phyloP scores from a whole-genome alignment of 805 yeast species.

The Kodamaea sagamina region DNA sequence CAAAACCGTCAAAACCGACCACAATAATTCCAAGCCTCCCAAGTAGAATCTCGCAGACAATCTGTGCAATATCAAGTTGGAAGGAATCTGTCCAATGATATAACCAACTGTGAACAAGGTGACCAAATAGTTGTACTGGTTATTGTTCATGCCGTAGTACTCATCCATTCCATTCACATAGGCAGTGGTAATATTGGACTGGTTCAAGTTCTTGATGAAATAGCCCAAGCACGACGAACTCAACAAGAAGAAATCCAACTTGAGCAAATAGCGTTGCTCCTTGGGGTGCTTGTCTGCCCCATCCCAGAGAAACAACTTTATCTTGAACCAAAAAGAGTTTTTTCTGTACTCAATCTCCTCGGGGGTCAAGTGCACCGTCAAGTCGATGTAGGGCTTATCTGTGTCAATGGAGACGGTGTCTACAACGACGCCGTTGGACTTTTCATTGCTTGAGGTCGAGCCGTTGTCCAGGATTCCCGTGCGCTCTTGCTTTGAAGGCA shows the following conservation, averaged over 20 bases:
- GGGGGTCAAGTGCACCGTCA: constrained; percentile 20
- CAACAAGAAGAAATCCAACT: constrained; percentile 35
- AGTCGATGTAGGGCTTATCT: constrained; percentile 24
- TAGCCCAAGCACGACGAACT: constrained; percentile 51
- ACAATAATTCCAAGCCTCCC: constrained; percentile 44
- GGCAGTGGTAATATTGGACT: constrained; percentile 45
- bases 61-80: constrained; percentile 44
- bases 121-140: constrained; percentile 46
- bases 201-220: constrained; percentile 48
- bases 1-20: constrained; percentile 46
- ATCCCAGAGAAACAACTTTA: constrained; percentile 37
- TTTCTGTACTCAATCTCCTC: constrained; percentile 23
- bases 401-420: constrained; percentile 9
- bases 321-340: constrained; percentile 23
- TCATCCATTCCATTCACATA: constrained; percentile 51
- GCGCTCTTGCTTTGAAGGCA: not conserved
- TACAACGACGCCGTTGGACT: constrained; percentile 2
- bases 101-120: constrained; percentile 54
- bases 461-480: too few species aligned
- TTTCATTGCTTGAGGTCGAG: constrained; percentile 1
- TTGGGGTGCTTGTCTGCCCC: constrained; percentile 39
- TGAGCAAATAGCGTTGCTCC: constrained; percentile 35
- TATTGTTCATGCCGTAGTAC: constrained; percentile 39
- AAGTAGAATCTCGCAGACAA: constrained; percentile 47
- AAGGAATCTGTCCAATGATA: constrained; percentile 53